These are phyloP conservation scores for Magnolia sinica DNA, from an alignment of 164 flowering plant genomes.

Conservation along the genomic window DNA sequence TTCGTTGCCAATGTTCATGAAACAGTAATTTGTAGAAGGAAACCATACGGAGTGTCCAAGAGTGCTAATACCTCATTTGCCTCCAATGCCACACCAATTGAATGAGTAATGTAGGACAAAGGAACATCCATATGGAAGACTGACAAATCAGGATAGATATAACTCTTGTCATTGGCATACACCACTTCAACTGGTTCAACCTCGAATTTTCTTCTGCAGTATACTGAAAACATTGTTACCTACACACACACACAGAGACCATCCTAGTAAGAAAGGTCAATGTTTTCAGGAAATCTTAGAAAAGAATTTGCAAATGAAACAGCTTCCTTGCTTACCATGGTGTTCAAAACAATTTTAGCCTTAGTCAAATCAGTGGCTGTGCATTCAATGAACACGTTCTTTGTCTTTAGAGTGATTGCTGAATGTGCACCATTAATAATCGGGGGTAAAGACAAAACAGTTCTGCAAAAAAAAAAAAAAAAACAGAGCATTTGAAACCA, in stretches of 20 bases:
- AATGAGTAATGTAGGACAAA: conserved; percentile 62
- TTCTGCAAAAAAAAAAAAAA: conserved; percentile 46
- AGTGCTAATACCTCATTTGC: conserved; percentile 51
- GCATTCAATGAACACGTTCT: conserved; percentile 93
- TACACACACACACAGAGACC: conserved; percentile 20
- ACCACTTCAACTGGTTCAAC: conserved; percentile 93
- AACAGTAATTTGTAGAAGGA: neutral
- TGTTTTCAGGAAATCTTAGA: neutral
- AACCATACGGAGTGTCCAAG: neutral
- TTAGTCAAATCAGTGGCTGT: conserved; percentile 93
- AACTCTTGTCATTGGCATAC: conserved; percentile 55
- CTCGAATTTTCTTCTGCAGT: conserved; percentile 79
- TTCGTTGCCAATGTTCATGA: too few relatives aligned
- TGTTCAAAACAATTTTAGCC: conserved; percentile 91
- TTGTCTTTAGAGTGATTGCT: conserved; percentile 77
- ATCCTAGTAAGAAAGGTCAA: neutral
- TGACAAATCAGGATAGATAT: conserved; percentile 70
- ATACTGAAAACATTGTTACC: conserved; percentile 86
- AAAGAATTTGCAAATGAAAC: neutral
- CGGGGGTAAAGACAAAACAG: conserved; percentile 89
- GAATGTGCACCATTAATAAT: conserved; percentile 96
- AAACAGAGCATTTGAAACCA: neutral
- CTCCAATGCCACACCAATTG: conserved; percentile 68
- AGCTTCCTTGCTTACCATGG: conserved; percentile 53
- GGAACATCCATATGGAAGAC: conserved; percentile 69